A percentile compares a stretch with the other conserved stretches of the same genome.
Conservation (phyloP, 306 rosid genomes). For the Ammopiptanthus mongolicus region DNA sequence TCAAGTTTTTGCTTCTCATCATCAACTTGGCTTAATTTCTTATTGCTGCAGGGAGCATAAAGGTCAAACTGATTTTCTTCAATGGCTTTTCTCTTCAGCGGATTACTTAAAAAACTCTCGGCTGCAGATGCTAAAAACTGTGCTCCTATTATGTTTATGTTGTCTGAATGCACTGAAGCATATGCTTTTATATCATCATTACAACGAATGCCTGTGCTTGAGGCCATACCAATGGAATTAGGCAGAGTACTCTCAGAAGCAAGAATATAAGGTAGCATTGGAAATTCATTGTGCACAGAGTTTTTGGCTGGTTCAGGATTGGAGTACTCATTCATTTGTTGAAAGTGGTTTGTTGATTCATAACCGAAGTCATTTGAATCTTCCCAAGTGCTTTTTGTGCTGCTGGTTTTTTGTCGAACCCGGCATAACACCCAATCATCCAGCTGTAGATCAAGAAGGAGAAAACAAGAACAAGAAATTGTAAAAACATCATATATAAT, state of each 20-base stretch:
- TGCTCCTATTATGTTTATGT: conserved; percentile 12
- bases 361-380: conserved; percentile 30
- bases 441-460: conserved; percentile 42
- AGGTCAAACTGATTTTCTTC: conserved; percentile 27
- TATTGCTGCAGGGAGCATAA: conserved; percentile 16
- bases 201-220: conserved; percentile 27
- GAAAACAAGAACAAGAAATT: not conserved
- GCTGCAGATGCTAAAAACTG: conserved; percentile 24
- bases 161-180: conserved; percentile 22
- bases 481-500: not conserved
- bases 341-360: conserved; percentile 30
- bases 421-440: conserved; percentile 82
- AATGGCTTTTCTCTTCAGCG: conserved; percentile 33
- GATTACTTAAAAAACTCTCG: conserved; percentile 31
- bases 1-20: conserved; percentile 13
- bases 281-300: conserved; percentile 40
- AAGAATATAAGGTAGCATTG: conserved; percentile 60
- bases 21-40: conserved; percentile 23
- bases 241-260: conserved; percentile 33
- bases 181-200: conserved; percentile 10
- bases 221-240: conserved; percentile 25
- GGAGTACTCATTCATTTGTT: conserved; percentile 29
- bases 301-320: conserved; percentile 36
- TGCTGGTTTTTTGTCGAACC: conserved; percentile 40
- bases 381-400: conserved; percentile 36